phyloP scores from a whole-genome alignment of 2,329 filamentous ascomycete genomes.

The Pseudodiploospora longispora region DNA sequence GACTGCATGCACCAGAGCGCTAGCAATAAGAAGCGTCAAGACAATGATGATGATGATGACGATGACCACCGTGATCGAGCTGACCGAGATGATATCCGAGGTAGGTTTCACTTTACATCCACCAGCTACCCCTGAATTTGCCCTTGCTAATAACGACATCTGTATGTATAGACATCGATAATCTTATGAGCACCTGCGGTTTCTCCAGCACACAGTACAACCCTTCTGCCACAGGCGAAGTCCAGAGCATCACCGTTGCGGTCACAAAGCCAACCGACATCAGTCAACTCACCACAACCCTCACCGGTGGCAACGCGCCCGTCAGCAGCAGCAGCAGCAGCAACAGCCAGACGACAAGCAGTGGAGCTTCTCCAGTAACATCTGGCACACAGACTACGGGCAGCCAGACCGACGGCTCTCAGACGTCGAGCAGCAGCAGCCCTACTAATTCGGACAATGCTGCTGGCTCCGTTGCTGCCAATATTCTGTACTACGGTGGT shows the following conservation, averaged over 20 bases:
- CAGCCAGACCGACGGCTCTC: too few species aligned
- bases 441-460: too few species aligned
- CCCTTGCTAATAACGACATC: background rate
- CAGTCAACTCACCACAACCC: slow-evolving; percentile 27
- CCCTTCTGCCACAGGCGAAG: slow-evolving; percentile 17
- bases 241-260: slow-evolving; percentile 21
- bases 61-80: slow-evolving; percentile 13
- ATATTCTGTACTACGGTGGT: too few species aligned
- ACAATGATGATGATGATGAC: slow-evolving; percentile 12
- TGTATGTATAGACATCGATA: slow-evolving; percentile 23
- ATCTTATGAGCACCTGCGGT: slow-evolving; percentile 26
- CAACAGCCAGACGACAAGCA: background rate
- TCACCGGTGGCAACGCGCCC: slow-evolving; percentile 15
- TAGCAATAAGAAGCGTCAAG: slow-evolving; percentile 5
- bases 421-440: too few species aligned
- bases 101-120: slow-evolving; percentile 8
- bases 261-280: slow-evolving; percentile 24
- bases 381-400: background rate
- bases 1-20: slow-evolving; percentile 29
- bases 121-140: background rate
- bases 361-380: background rate
- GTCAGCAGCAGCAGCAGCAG: slow-evolving; percentile 2
- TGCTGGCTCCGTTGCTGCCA: too few species aligned
- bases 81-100: slow-evolving; percentile 12
- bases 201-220: slow-evolving; percentile 25